Conservation (phyloP, 768 basidiomycete species). For the Hygrocybe coccinea region DNA sequence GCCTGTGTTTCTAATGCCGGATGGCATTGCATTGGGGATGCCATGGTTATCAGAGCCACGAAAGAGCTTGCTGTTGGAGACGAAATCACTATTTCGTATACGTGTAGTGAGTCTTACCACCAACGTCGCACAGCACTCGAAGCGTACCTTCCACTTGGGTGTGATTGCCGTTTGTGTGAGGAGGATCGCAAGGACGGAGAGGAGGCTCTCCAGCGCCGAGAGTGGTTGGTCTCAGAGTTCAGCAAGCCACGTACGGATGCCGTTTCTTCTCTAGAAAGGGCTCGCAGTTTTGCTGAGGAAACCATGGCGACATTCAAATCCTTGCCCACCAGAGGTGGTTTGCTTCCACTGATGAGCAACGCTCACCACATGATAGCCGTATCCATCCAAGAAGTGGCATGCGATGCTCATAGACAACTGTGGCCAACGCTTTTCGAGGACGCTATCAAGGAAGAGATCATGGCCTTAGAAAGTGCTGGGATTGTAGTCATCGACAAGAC, state of each 20-base stretch:
- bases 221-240: background rate
- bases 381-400: background rate
- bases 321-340: background rate
- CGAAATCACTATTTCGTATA: background rate
- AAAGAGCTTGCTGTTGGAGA: background rate
- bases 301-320: background rate
- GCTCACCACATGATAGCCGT: background rate
- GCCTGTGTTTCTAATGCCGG: background rate
- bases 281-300: background rate
- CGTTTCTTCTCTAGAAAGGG: background rate
- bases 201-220: background rate
- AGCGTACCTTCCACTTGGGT: background rate
- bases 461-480: background rate
- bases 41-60: background rate
- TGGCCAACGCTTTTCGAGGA: background rate
- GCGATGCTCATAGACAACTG: background rate
- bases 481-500: background rate
- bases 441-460: background rate
- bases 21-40: background rate
- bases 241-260: background rate
- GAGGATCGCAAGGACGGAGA: slow-evolving; percentile 1
- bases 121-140: background rate
- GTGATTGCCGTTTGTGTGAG: background rate
- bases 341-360: background rate
- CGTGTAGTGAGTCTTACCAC: background rate